Conservation (phyloP, 139 green algal species). For the Chlorella sorokiniana region DNA sequence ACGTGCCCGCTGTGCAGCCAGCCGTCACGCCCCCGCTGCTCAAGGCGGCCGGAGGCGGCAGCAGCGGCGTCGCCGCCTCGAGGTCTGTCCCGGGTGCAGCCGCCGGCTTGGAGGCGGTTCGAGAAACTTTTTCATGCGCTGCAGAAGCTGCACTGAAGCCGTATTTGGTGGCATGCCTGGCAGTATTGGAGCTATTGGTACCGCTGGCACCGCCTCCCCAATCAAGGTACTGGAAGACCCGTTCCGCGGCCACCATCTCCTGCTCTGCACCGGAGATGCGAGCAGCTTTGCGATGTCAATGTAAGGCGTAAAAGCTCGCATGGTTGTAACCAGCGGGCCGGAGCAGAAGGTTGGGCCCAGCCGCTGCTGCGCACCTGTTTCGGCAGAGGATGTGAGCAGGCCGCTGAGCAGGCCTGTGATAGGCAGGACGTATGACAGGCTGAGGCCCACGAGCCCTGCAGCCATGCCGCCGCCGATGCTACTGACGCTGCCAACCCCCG, state of each 20-base stretch:
- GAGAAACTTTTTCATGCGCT: slow-evolving; percentile 9
- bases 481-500: background rate
- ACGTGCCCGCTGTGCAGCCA: slow-evolving; percentile 29
- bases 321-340: background rate
- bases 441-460: slow-evolving; percentile 70
- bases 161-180: too few species aligned
- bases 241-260: slow-evolving; percentile 87
- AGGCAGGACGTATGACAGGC: slow-evolving; percentile 81
- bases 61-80: background rate
- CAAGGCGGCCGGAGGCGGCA: background rate
- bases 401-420: slow-evolving; percentile 79
- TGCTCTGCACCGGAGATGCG: too few species aligned
- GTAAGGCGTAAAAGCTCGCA: background rate
- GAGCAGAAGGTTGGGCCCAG: background rate
- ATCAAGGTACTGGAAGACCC: slow-evolving; percentile 57
- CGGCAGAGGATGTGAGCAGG: slow-evolving; percentile 68
- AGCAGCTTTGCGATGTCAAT: too few species aligned
- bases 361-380: slow-evolving; percentile 48
- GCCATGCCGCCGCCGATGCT: slow-evolving; percentile 6
- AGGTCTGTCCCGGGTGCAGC: background rate
- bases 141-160: too few species aligned
- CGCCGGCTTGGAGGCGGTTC: too few species aligned
- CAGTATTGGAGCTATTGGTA: background rate
- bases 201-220: background rate
- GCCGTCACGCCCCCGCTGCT: background rate